Conservation (phyloP, 2,329 filamentous ascomycete species). For the Colletotrichum musae region DNA sequence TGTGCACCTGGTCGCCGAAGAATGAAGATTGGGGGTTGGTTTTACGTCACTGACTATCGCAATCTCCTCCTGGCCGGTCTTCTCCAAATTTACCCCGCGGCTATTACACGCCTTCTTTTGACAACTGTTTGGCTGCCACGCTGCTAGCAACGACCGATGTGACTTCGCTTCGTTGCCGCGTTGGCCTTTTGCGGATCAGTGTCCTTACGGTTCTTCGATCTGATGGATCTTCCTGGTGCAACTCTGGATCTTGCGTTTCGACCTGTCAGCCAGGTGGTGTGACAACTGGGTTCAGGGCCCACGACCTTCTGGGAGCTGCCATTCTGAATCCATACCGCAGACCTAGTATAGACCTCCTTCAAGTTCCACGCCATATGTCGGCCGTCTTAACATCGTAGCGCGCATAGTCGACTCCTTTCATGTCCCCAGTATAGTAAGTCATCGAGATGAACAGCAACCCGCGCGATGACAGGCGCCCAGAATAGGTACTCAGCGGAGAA, state of each 20-base stretch:
- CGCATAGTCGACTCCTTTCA: neutral
- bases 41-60: constrained; percentile 11
- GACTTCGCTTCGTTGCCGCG: neutral
- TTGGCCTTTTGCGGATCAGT: constrained; percentile 5
- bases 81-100: neutral
- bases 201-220: constrained; percentile 28
- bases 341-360: constrained; percentile 24
- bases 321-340: constrained; percentile 11
- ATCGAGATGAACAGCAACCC: neutral
- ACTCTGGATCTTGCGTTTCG: constrained; percentile 35
- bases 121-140: neutral
- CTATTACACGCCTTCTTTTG: neutral
- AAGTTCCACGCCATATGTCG: neutral
- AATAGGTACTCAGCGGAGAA: too few relatives aligned
- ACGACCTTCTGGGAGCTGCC: neutral
- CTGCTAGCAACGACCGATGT: neutral
- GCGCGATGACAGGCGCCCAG: neutral
- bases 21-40: neutral
- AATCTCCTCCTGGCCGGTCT: neutral
- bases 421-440: constrained; percentile 19
- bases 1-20: constrained; percentile 7
- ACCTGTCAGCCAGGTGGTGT: constrained; percentile 34
- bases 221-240: constrained; percentile 36
- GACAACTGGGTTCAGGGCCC: constrained; percentile 21
- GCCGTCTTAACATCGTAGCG: neutral